phyloP scores from a whole-genome alignment of 768 basidiomycete species.

The Boletus reticuloceps region DNA sequence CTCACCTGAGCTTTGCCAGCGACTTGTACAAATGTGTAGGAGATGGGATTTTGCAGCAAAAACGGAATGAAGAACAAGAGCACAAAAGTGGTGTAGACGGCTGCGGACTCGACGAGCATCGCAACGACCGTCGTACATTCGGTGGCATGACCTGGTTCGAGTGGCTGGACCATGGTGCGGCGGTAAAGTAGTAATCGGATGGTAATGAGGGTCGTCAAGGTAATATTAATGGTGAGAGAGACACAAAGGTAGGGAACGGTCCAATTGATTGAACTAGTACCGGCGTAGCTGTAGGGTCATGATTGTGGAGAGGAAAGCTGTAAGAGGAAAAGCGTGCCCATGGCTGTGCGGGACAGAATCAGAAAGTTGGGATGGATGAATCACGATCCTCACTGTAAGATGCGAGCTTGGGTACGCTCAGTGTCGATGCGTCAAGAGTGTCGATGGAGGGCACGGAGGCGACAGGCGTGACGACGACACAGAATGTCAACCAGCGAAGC shows the following conservation, averaged over 20 bases:
- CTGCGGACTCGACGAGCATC: conserved; percentile 27
- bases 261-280: conserved; percentile 19
- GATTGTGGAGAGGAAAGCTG: conserved; percentile 28
- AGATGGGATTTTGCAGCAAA: conserved; percentile 16
- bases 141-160: conserved; percentile 21
- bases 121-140: conserved; percentile 28
- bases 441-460: too few relatives aligned
- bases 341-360: not conserved
- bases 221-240: conserved; percentile 26
- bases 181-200: conserved; percentile 27
- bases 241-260: conserved; percentile 27
- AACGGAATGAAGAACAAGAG: conserved; percentile 30
- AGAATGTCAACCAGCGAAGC: too few relatives aligned
- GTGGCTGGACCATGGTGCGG: conserved; percentile 10
- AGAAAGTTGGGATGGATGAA: too few relatives aligned
- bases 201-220: conserved; percentile 26
- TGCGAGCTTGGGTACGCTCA: too few relatives aligned
- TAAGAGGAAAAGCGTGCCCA: conserved; percentile 23
- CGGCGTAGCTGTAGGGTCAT: conserved; percentile 21
- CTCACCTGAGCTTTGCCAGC: conserved; percentile 35
- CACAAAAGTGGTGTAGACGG: conserved; percentile 27
- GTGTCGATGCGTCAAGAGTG: too few relatives aligned
- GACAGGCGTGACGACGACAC: too few relatives aligned
- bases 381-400: too few relatives aligned
- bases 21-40: conserved; percentile 34